These are phyloP conservation scores for Mucuna pruriens DNA, from an alignment of 306 rosid genomes.

Conservation along the genomic window DNA sequence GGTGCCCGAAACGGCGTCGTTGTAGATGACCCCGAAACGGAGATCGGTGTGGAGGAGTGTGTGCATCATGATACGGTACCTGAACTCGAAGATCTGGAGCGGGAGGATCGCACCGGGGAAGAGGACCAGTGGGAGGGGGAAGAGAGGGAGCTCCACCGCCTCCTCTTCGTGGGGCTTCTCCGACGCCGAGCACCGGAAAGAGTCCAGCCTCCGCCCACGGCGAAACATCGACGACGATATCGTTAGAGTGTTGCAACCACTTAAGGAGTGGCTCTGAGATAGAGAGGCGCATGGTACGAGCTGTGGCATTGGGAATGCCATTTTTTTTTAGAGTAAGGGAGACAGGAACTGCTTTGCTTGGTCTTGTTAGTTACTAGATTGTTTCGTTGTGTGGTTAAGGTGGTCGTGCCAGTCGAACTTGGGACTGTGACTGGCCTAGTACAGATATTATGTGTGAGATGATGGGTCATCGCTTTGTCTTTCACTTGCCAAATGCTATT, in stretches of 20 bases:
- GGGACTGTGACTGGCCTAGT: neutral
- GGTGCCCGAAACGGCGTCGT: conserved; percentile 81
- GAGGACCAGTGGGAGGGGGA: conserved; percentile 86
- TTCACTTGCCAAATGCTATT: neutral
- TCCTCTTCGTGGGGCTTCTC: conserved; percentile 68
- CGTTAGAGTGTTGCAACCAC: neutral
- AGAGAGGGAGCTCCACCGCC: conserved; percentile 83
- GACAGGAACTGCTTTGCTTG: neutral
- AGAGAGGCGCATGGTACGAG: conserved; percentile 60
- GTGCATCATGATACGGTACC: conserved; percentile 99
- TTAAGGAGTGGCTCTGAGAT: neutral
- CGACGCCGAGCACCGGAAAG: conserved; percentile 74
- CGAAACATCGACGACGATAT: neutral
- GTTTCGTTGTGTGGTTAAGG: neutral
- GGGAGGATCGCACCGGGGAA: conserved; percentile 97
- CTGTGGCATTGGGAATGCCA: conserved; percentile 61
- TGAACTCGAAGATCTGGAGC: conserved; percentile 95
- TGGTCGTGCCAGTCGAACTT: neutral
- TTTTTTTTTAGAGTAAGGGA: conserved; percentile 3
- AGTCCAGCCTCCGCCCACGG: conserved; percentile 39
- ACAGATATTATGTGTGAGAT: neutral
- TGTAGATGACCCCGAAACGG: conserved; percentile 90
- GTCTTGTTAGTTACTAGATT: neutral
- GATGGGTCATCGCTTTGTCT: neutral
- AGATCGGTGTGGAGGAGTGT: conserved; percentile 93